These are phyloP conservation scores for Aspergillus luchuensis DNA, from an alignment of 2,329 filamentous ascomycete species.

Conservation along the genomic window DNA sequence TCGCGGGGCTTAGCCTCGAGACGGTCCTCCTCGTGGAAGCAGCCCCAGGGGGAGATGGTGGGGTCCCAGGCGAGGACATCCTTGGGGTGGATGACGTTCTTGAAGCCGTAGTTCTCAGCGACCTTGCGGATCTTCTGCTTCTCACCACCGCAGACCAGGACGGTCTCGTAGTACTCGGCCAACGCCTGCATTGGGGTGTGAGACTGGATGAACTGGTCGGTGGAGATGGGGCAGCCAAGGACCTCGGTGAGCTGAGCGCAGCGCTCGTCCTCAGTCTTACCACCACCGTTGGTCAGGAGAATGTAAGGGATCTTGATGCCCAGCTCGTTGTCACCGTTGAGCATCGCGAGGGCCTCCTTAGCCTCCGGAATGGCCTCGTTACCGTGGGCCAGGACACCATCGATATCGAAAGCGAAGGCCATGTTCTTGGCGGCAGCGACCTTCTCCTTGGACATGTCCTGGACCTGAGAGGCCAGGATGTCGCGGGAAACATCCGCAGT, in stretches of 20 bases:
- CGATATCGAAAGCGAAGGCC: constrained; percentile 71
- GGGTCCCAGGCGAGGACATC: constrained; percentile 72
- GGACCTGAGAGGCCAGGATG: constrained; percentile 69
- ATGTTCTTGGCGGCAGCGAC: constrained; percentile 73
- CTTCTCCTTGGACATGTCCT: constrained; percentile 67
- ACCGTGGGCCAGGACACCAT: constrained; percentile 74
- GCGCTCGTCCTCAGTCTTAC: constrained; percentile 67
- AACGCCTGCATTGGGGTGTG: constrained; percentile 77
- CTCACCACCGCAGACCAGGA: constrained; percentile 74
- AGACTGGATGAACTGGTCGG: constrained; percentile 75
- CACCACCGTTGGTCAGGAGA: constrained; percentile 73
- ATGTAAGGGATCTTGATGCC: constrained; percentile 77
- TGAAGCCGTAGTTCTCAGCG: constrained; percentile 72
- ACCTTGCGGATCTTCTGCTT: constrained; percentile 74
- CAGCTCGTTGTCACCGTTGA: constrained; percentile 75
- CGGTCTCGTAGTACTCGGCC: constrained; percentile 74
- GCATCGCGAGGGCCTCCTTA: constrained; percentile 65
- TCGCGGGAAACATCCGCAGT: constrained; percentile 59
- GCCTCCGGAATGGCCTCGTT: constrained; percentile 70
- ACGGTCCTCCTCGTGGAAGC: constrained; percentile 69
- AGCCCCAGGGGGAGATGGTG: constrained; percentile 68
- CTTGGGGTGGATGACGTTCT: constrained; percentile 72
- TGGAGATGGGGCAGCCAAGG: constrained; percentile 64
- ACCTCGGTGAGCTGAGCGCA: constrained; percentile 69
- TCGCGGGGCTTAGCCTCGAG: constrained; percentile 68